phyloP scores from a whole-genome alignment of 306 rosid genomes.

The Sindora glabra region DNA sequence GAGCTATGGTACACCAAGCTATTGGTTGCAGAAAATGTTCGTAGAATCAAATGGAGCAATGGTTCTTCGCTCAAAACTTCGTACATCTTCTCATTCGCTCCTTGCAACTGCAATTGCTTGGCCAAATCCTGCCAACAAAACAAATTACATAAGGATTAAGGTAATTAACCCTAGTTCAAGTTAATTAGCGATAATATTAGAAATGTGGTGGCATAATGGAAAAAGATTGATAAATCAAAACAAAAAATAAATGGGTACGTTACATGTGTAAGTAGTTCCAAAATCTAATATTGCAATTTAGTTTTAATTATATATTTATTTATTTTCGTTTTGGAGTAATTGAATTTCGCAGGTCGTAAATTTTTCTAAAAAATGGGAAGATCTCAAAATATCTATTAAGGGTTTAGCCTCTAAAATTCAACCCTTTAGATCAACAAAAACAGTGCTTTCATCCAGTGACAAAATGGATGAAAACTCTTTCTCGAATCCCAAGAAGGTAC shows the following conservation, averaged over 20 bases:
- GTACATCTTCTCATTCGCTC: slow-evolving; percentile 23
- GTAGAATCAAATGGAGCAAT: slow-evolving; percentile 59
- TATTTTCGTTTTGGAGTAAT: too few relatives aligned
- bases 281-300: too few relatives aligned
- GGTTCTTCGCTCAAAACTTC: slow-evolving; percentile 34
- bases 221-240: too few relatives aligned
- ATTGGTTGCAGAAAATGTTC: slow-evolving; percentile 57
- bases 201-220: too few relatives aligned
- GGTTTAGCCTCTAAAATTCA: slow-evolving; percentile 28
- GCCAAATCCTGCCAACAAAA: slow-evolving; percentile 20
- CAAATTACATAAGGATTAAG: slow-evolving; percentile 53
- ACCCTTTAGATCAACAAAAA: slow-evolving; percentile 26
- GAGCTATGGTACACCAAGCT: slow-evolving; percentile 70
- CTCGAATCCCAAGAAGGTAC: slow-evolving; percentile 51
- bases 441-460: slow-evolving; percentile 50
- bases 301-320: too few relatives aligned
- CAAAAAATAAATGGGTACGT: too few relatives aligned
- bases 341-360: slow-evolving; percentile 59
- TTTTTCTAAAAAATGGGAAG: slow-evolving; percentile 28
- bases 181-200: too few relatives aligned
- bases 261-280: too few relatives aligned
- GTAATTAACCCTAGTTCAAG: too few relatives aligned
- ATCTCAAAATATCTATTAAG: slow-evolving; percentile 27
- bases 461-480: slow-evolving; percentile 64
- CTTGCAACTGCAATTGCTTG: slow-evolving; percentile 64